Evolutionary conservation across 208 protist genomes (phyloP), one percentile per base, ranked within the genome.

Genomic region (Acanthamoeba lenticulata): DNA sequence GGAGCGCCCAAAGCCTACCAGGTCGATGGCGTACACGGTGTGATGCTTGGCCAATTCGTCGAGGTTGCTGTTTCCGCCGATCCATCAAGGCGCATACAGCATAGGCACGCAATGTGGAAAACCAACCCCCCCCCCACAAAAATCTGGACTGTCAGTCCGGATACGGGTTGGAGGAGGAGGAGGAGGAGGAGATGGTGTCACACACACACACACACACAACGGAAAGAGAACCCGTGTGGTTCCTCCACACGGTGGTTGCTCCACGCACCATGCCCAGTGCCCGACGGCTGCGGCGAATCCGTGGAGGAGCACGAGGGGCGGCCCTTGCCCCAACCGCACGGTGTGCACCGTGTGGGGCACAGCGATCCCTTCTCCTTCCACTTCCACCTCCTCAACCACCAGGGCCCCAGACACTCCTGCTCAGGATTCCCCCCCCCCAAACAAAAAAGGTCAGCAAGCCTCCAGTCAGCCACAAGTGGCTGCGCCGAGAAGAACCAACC

Each of bases 11-110:
- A 95, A 95, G 32, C 94, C 94, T 3, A 91, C 11, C 21, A 95
- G 69, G 81, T 95, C 94, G 57, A 95, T 94, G 19, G 74, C 90
- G 65, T 94, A 95, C 27, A 95, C 90, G 24, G 94, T 95, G 67
- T 94, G 94, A 67, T 95, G 40, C 90, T 94, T 34, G 7, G 74
- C 34, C 36, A 95, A 29, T 36, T 65, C 49, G 62, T 95, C 90
- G 42, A 95, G 60, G 72, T 94, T 94, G 27, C 79, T 90, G 42
- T 55, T 6, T 24, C 34, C 13, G 52, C 29, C 15, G 24, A 88
- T 15, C 57, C 27, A 60, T 17, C 2, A 72, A 88, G 21, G 5
- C 29, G 32, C n/a, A n/a, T n/a, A n/a, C n/a, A n/a, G n/a, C n/a
- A n/a, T n/a, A 60, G 15, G 15, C 27, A 88, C 34, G 4, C 38